Percentiles rank a stretch among this genome's conserved stretches.
Conservation (phyloP, 192 early-diverging fungal genomes). For the Phlyctochytrium arcticum region DNA sequence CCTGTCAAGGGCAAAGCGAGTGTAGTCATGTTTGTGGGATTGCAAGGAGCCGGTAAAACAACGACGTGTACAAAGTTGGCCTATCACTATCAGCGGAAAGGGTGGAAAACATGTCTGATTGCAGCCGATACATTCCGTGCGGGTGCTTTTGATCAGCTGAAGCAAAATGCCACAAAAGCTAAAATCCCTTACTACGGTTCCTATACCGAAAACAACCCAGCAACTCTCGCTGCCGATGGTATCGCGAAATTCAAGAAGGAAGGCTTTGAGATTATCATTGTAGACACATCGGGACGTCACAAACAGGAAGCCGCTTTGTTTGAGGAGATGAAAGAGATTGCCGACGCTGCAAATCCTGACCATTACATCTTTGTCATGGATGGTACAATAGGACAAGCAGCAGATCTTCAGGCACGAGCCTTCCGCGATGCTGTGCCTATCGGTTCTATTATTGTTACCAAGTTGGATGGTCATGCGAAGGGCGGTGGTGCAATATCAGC, state of each 20-base stretch:
- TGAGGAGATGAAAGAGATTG: slow-evolving; percentile 95
- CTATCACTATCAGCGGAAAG: slow-evolving; percentile 87
- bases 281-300: slow-evolving; percentile 97
- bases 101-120: slow-evolving; percentile 87
- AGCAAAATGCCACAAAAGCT: slow-evolving; percentile 96
- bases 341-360: slow-evolving; percentile 77
- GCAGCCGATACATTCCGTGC: slow-evolving; percentile 97
- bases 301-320: slow-evolving; percentile 93
- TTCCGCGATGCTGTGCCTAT: slow-evolving; percentile 90
- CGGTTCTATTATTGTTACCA: slow-evolving; percentile 95
- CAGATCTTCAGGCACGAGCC: slow-evolving; percentile 85
- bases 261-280: slow-evolving; percentile 93
- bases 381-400: slow-evolving; percentile 96
- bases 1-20: slow-evolving; percentile 80
- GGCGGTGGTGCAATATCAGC: slow-evolving; percentile 98
- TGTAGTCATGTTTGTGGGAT: slow-evolving; percentile 95
- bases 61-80: slow-evolving; percentile 97
- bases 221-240: slow-evolving; percentile 85
- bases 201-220: slow-evolving; percentile 92
- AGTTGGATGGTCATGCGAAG: slow-evolving; percentile 97
- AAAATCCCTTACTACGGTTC: slow-evolving; percentile 94
- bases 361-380: slow-evolving; percentile 98
- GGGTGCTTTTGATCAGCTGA: slow-evolving; percentile 97
- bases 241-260: slow-evolving; percentile 91
- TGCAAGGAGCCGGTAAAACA: slow-evolving; percentile 95